Evolutionary conservation across 2,329 filamentous ascomycete genomes (phyloP).

Genomic region (Albifimbria verrucaria): DNA sequence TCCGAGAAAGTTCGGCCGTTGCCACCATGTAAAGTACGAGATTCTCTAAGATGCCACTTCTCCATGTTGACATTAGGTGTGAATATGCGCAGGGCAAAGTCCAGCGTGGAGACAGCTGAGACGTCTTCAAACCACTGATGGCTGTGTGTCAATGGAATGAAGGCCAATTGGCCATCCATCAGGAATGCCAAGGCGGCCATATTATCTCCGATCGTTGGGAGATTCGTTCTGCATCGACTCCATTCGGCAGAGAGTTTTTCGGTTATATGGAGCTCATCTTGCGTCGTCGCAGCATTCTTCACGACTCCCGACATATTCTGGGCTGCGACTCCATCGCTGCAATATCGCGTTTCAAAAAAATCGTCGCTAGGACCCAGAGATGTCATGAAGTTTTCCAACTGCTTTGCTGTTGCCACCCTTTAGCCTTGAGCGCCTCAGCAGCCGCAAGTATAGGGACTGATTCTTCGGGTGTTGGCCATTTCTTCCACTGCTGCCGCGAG

Average conservation of each 20-base stretch:
- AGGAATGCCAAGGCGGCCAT: slow-evolving; percentile 37
- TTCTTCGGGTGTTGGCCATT: slow-evolving; percentile 25
- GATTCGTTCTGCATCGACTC: slow-evolving; percentile 21
- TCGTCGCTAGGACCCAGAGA: slow-evolving; percentile 25
- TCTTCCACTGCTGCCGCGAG: slow-evolving; percentile 28
- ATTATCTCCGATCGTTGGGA: slow-evolving; percentile 27
- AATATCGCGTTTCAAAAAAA: slow-evolving; percentile 33
- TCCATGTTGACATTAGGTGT: slow-evolving; percentile 32
- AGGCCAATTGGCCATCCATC: slow-evolving; percentile 41
- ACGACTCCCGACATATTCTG: slow-evolving; percentile 41
- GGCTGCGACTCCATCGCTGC: slow-evolving; percentile 35
- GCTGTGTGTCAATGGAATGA: slow-evolving; percentile 39
- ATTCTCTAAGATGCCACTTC: slow-evolving; percentile 41
- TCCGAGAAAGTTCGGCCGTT: slow-evolving; percentile 43
- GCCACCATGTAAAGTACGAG: slow-evolving; percentile 31
- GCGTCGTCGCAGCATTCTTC: slow-evolving; percentile 35
- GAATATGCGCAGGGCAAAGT: slow-evolving; percentile 47
- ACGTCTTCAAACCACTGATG: slow-evolving; percentile 41
- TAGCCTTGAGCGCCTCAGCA: slow-evolving; percentile 11
- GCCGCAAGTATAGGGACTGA: slow-evolving; percentile 12
- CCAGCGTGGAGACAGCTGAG: slow-evolving; percentile 41
- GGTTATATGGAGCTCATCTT: slow-evolving; percentile 26
- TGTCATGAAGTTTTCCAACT: slow-evolving; percentile 16
- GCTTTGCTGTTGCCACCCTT: slow-evolving; percentile 20
- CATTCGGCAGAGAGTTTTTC: slow-evolving; percentile 39